Evolutionary conservation across 345 rosid species (phyloP).

Genomic region (Salix viminalis): DNA sequence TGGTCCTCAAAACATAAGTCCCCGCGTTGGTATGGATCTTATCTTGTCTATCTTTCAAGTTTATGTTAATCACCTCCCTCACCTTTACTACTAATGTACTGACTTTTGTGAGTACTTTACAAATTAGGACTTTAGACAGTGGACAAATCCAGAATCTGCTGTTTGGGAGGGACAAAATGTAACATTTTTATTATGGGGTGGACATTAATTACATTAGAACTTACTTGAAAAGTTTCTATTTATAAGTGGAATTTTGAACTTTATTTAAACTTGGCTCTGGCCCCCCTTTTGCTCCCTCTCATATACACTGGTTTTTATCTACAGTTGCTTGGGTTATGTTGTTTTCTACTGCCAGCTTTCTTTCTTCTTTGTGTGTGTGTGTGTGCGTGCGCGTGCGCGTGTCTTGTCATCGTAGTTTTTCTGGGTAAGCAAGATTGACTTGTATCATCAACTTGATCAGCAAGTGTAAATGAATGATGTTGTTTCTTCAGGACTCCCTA

Average conservation of each 20-base stretch:
- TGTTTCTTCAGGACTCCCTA: conserved; percentile 72
- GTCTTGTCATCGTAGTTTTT: background rate
- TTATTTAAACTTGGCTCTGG: background rate
- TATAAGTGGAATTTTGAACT: background rate
- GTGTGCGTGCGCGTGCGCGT: background rate
- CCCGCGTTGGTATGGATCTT: conserved; percentile 55
- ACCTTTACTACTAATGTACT: background rate
- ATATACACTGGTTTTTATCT: background rate
- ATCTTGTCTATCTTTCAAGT: background rate
- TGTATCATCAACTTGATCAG: background rate
- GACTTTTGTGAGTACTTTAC: background rate
- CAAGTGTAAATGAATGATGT: conserved; percentile 8
- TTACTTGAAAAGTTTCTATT: background rate
- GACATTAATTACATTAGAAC: background rate
- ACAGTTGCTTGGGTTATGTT: background rate
- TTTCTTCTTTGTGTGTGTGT: no score
- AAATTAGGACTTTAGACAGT: background rate
- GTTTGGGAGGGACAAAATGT: background rate
- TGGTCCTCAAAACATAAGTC: conserved; percentile 83
- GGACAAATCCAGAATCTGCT: no score
- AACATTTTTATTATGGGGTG: background rate
- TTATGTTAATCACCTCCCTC: background rate
- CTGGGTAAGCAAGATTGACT: background rate
- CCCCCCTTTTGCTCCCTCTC: no score
- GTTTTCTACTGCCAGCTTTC: background rate